Percentiles rank a stretch among this genome's conserved stretches.
phyloP scores from a whole-genome alignment of 1,139 yeast genomes.

The Fermentozyma sake region DNA sequence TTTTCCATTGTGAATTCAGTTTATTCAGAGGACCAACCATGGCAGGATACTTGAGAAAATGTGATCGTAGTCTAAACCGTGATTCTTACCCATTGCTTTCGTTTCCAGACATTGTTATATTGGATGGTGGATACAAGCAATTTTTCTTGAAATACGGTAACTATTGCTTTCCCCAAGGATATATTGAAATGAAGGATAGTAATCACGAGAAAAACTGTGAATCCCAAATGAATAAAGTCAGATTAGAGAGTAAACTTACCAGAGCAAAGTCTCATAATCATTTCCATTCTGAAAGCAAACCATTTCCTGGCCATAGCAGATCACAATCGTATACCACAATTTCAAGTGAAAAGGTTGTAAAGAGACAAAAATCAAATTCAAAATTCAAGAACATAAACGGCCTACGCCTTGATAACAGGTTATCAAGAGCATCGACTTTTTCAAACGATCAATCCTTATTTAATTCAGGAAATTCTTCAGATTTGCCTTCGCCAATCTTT shows the following conservation, averaged over 20 bases:
- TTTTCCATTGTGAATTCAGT: conserved; percentile 94
- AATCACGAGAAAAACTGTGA: conserved; percentile 66
- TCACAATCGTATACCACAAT: conserved; percentile 32
- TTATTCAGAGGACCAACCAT: conserved; percentile 89
- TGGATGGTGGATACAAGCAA: conserved; percentile 86
- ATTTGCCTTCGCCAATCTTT: conserved; percentile 8
- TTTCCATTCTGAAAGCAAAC: conserved; percentile 7
- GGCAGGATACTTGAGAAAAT: conserved; percentile 80
- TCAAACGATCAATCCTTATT: conserved; percentile 20
- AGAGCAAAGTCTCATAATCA: conserved; percentile 25
- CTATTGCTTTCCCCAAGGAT: conserved; percentile 69
- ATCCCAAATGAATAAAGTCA: conserved; percentile 63
- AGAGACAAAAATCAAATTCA: conserved; percentile 30
- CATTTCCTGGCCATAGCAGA: conserved; percentile 17
- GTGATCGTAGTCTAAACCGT: conserved; percentile 72
- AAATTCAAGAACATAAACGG: conserved; percentile 6
- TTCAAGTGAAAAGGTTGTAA: conserved; percentile 31
- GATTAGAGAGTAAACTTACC: conserved; percentile 52
- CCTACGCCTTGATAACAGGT: conserved; percentile 9
- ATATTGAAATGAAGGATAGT: conserved; percentile 83
- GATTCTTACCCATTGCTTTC: conserved; percentile 73
- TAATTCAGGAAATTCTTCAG: conserved; percentile 9
- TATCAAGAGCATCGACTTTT: conserved; percentile 20
- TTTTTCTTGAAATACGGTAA: conserved; percentile 56
- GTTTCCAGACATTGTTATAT: conserved; percentile 83